Conservation (phyloP, 2,329 filamentous ascomycete species). For the Trichoderma harzianum region DNA sequence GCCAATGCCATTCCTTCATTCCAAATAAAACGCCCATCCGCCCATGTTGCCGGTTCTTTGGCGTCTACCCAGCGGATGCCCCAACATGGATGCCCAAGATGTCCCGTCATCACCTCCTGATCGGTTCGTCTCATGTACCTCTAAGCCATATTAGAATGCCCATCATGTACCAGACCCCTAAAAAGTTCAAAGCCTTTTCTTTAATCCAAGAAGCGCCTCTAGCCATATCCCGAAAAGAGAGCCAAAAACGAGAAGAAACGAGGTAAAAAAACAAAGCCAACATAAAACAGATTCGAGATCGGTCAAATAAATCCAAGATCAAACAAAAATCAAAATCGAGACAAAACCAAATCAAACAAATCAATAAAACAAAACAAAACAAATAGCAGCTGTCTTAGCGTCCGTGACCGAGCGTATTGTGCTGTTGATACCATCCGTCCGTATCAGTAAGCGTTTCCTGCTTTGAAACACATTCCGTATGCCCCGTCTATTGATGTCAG, state of each 20-base stretch:
- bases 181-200: constrained; percentile 13
- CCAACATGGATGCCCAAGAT: neutral
- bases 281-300: neutral
- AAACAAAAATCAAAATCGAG: neutral
- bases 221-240: constrained; percentile 10
- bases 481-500: neutral
- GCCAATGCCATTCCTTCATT: neutral
- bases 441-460: neutral
- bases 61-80: neutral
- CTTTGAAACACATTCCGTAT: constrained; percentile 6
- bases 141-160: constrained; percentile 1
- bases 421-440: constrained; percentile 8
- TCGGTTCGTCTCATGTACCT: neutral
- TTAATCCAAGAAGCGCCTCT: constrained; percentile 16
- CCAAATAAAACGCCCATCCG: constrained; percentile 2
- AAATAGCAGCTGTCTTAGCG: constrained; percentile 4
- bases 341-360: neutral
- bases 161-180: neutral
- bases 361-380: constrained; percentile 15
- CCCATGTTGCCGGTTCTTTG: neutral
- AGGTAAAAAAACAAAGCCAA: neutral
- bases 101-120: neutral
- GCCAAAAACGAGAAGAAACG: neutral
- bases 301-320: neutral
- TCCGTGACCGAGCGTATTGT: constrained; percentile 3